Base-by-base conservation (phyloP, 495 filamentous ascomycete genomes). In the Talaromyces trachyspermus region DNA sequence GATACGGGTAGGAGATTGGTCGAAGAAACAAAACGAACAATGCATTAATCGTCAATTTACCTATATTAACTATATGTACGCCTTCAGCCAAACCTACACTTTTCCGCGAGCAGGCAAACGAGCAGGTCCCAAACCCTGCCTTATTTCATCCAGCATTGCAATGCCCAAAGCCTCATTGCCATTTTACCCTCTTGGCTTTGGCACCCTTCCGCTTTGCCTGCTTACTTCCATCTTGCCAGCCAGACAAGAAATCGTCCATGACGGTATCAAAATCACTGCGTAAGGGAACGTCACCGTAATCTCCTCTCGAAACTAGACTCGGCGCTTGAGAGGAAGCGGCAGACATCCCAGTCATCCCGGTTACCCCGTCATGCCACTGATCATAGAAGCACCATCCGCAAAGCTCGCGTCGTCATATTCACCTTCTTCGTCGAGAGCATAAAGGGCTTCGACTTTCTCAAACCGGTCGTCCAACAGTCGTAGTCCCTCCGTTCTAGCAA, bases 201-300 rank as follows among this genome's bases (percentile, higher is more conserved):
- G 60, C 68, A 12, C 70, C 70, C 52, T 66, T 71, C 2, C 66
- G 60, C 74, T 88, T 94, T 2, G 86, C 86, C 50, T 77, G 77
- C 61, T 82, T 79, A 12, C 83, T 79, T 46, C 70, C 66, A 54
- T 63, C 61, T 33, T 74, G 67, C 68, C 69, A 74, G 4, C 74
- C 77, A 8, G 80, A 81, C 10, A 96, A 64, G 72, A 99, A 99
- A 56, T 96, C 90, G 63, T 97, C 92, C 74, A 97, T 81, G 59
- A 96, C 83, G 29, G 70, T 75, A 59, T 95, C 82, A 66, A 99
- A 95, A 58, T 94, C 86, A 29, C 75, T 68, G 30, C 80, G 71
- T 23, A 79, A 71, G 41, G 72, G 71, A 5, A 81, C 81, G 48
- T 62, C 55, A 15, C 64, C 63, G 29, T 43, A 44, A 39, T 47